phyloP scores from a whole-genome alignment of 2,329 filamentous ascomycete genomes.

The Didymellaceae sp. region DNA sequence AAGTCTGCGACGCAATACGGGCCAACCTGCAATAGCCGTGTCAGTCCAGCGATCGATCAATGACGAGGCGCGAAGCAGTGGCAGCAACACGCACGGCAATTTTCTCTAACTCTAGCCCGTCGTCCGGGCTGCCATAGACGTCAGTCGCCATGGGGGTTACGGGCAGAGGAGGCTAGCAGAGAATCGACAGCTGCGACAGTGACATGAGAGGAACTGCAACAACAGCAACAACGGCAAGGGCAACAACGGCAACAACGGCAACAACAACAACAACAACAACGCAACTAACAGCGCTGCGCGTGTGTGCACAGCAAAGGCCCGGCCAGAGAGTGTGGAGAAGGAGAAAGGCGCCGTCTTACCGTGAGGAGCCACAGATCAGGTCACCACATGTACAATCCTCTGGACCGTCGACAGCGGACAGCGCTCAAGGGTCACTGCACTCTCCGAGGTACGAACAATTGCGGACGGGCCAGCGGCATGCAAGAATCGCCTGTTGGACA shows the following conservation, averaged over 20 bases:
- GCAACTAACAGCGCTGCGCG: constrained; percentile 1
- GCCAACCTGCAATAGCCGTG: constrained; percentile 39
- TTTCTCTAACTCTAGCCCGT: constrained; percentile 46
- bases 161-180: constrained; percentile 1
- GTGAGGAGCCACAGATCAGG: constrained; percentile 16
- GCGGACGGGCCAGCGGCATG: constrained; percentile 10
- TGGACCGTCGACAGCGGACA: neutral
- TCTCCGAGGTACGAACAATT: neutral
- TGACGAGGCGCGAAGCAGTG: constrained; percentile 1
- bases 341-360: constrained; percentile 18
- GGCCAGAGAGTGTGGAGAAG: neutral
- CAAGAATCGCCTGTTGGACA: constrained; percentile 13
- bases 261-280: neutral
- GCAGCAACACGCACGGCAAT: constrained; percentile 46
- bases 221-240: neutral
- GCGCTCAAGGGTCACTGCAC: constrained; percentile 11
- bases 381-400: constrained; percentile 15
- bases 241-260: neutral
- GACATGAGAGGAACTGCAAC: constrained; percentile 1
- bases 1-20: constrained; percentile 50
- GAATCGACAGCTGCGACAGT: constrained; percentile 11
- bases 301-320: neutral
- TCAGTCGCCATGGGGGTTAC: constrained; percentile 30
- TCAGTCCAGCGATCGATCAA: constrained; percentile 33
- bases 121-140: constrained; percentile 39